Percentiles rank a stretch among this genome's conserved stretches.
Evolutionary conservation across 2,329 filamentous ascomycete genomes (phyloP).

Genomic region (Hymenoscyphus scutula): DNA sequence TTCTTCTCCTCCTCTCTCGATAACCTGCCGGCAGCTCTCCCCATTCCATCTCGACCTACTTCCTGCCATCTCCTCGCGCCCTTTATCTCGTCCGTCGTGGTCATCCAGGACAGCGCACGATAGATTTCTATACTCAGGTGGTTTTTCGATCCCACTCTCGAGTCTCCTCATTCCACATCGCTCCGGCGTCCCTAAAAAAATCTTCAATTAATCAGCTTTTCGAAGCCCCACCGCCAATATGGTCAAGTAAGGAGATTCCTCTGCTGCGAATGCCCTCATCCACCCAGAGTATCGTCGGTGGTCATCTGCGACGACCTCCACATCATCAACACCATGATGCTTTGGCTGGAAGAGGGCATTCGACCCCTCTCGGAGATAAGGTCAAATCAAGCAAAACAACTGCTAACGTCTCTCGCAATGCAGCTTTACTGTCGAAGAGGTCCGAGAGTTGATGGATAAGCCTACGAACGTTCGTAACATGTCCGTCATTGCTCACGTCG

Average conservation of each 20-base stretch:
- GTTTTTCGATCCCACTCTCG: slow-evolving; percentile 26
- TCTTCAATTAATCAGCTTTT: slow-evolving; percentile 37
- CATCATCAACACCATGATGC: not conserved
- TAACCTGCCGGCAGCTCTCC: slow-evolving; percentile 12
- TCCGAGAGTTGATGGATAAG: slow-evolving; percentile 76
- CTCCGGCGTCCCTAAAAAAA: slow-evolving; percentile 30
- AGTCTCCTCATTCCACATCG: slow-evolving; percentile 23
- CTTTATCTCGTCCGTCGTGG: slow-evolving; percentile 32
- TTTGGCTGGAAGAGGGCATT: not conserved
- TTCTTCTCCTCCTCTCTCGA: slow-evolving; percentile 4
- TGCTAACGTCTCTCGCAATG: slow-evolving; percentile 50
- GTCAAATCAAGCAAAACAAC: slow-evolving; percentile 4
- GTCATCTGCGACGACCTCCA: not conserved
- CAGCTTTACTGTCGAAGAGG: slow-evolving; percentile 98
- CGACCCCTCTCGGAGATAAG: slow-evolving; percentile 21
- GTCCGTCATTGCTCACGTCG: slow-evolving; percentile 99
- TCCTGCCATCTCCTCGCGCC: slow-evolving; percentile 26
- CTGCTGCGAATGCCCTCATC: slow-evolving; percentile 3
- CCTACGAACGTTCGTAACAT: slow-evolving; percentile 84
- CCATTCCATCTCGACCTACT: slow-evolving; percentile 22
- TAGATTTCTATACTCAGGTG: slow-evolving; percentile 28
- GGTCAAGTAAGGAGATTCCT: slow-evolving; percentile 83
- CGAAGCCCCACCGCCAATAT: slow-evolving; percentile 83
- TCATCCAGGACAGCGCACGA: slow-evolving; percentile 30
- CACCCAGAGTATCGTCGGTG: not conserved